phyloP scores from a whole-genome alignment of 1,284 basidiomycete species.

The Apiotrichum gracile region DNA sequence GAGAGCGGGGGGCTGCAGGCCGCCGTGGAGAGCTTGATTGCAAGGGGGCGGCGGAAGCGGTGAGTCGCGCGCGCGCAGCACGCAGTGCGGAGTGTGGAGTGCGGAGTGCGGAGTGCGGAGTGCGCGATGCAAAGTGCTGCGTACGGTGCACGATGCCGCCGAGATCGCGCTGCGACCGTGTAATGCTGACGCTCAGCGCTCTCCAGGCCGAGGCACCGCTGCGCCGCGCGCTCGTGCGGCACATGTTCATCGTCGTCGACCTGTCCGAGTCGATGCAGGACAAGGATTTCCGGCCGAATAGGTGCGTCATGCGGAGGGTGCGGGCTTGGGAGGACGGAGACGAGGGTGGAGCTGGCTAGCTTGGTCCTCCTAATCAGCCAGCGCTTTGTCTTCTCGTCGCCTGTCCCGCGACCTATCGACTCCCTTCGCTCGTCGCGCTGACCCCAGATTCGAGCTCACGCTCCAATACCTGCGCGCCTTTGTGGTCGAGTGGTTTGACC shows the following conservation, averaged over 20 bases:
- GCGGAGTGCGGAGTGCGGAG: too few relatives aligned
- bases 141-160: too few relatives aligned
- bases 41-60: slow-evolving; percentile 77
- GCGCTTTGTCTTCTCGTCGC: too few relatives aligned
- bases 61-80: slow-evolving; percentile 48
- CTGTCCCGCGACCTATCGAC: too few relatives aligned
- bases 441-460: slow-evolving; percentile 64
- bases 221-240: slow-evolving; percentile 91
- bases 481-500: slow-evolving; percentile 96
- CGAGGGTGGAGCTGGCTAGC: too few relatives aligned
- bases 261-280: slow-evolving; percentile 88
- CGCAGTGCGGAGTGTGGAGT: too few relatives aligned
- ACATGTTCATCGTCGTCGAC: slow-evolving; percentile 84
- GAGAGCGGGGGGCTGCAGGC: slow-evolving; percentile 83
- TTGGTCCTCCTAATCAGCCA: too few relatives aligned
- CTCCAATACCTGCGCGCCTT: slow-evolving; percentile 86
- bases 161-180: too few relatives aligned
- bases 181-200: slow-evolving; percentile 46
- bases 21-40: slow-evolving; percentile 82
- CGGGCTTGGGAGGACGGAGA: too few relatives aligned
- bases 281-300: slow-evolving; percentile 87
- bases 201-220: slow-evolving; percentile 71
- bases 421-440: neutral
- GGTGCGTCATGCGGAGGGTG: too few relatives aligned
- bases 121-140: too few relatives aligned